Conservation (phyloP, 2,329 filamentous ascomycete genomes). For the Ophiocordyceps camponoti-saundersi region DNA sequence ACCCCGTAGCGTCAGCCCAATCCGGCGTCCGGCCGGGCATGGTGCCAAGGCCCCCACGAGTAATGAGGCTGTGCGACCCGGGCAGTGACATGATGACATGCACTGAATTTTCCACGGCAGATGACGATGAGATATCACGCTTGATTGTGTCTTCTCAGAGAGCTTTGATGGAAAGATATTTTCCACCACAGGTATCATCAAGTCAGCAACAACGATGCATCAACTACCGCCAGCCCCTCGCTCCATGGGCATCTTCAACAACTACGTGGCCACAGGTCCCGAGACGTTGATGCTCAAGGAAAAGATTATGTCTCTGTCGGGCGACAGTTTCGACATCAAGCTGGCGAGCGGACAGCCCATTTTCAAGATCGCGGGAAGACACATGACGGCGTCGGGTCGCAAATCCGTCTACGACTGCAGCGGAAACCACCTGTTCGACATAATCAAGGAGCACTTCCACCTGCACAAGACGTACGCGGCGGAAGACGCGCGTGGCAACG, state of each 20-base stretch:
- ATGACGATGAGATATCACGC: too few species aligned
- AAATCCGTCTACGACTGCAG: slow-evolving; percentile 37
- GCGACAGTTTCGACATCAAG: slow-evolving; percentile 48
- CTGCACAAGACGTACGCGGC: slow-evolving; percentile 34
- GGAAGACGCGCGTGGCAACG: slow-evolving; percentile 23
- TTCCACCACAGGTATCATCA: too few species aligned
- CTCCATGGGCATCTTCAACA: slow-evolving; percentile 20
- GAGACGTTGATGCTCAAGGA: slow-evolving; percentile 42
- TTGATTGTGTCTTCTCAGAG: too few species aligned
- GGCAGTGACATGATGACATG: too few species aligned
- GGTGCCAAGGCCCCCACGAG: background rate
- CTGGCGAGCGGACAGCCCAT: slow-evolving; percentile 34
- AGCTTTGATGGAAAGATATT: too few species aligned
- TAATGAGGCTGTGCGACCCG: background rate
- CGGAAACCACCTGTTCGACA: slow-evolving; percentile 38
- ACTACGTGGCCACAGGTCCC: slow-evolving; percentile 17
- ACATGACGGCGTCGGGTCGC: slow-evolving; percentile 32
- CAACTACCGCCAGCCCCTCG: background rate
- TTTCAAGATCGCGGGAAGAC: slow-evolving; percentile 37
- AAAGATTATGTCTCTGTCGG: slow-evolving; percentile 41
- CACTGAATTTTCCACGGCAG: too few species aligned
- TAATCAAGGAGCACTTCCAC: slow-evolving; percentile 33
- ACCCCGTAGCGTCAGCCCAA: background rate
- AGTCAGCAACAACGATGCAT: background rate
- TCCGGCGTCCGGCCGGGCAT: background rate